A percentile compares a stretch with the other conserved stretches of the same genome.
These are phyloP conservation scores for Phytopythium sindhum DNA, from an alignment of 352 stramenopile species.

Conservation along the genomic window DNA sequence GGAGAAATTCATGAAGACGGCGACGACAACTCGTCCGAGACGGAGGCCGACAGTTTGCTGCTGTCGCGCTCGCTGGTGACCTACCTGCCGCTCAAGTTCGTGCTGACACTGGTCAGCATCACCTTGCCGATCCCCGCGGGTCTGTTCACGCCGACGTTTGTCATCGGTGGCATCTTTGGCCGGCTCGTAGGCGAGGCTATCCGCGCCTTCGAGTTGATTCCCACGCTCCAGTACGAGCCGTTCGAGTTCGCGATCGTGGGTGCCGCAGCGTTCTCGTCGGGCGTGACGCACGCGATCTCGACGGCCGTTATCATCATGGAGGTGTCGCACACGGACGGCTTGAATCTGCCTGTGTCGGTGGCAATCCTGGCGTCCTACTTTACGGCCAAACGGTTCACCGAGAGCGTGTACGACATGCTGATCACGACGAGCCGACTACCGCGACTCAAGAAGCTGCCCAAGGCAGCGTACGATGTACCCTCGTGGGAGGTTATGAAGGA, in stretches of 20 bases:
- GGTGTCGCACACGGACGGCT: conserved; percentile 81
- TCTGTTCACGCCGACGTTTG: conserved; percentile 83
- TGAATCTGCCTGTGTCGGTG: conserved; percentile 86
- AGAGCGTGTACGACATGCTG: conserved; percentile 90
- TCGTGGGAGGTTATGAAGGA: conserved; percentile 85
- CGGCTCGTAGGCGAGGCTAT: conserved; percentile 77
- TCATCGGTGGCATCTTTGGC: conserved; percentile 82
- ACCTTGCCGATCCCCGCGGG: conserved; percentile 70
- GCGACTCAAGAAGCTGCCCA: conserved; percentile 77
- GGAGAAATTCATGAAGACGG: conserved; percentile 6
- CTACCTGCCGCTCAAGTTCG: conserved; percentile 72
- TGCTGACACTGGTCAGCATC: conserved; percentile 77
- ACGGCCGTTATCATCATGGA: conserved; percentile 95
- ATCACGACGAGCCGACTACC: conserved; percentile 81
- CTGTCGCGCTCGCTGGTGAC: conserved; percentile 77
- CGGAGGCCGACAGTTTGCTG: conserved; percentile 39
- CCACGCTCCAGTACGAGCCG: conserved; percentile 69
- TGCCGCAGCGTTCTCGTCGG: conserved; percentile 87
- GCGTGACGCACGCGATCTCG: conserved; percentile 91
- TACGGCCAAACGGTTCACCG: conserved; percentile 86
- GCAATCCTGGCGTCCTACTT: conserved; percentile 90
- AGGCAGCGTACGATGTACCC: conserved; percentile 80
- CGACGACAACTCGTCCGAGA: background rate
- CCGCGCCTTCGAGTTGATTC: conserved; percentile 49
- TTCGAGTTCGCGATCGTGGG: conserved; percentile 93